Evolutionary conservation across 192 early-diverging fungal species (phyloP), one percentile per base, ranked within the genome.

Genomic region (Coemansia sp.): DNA sequence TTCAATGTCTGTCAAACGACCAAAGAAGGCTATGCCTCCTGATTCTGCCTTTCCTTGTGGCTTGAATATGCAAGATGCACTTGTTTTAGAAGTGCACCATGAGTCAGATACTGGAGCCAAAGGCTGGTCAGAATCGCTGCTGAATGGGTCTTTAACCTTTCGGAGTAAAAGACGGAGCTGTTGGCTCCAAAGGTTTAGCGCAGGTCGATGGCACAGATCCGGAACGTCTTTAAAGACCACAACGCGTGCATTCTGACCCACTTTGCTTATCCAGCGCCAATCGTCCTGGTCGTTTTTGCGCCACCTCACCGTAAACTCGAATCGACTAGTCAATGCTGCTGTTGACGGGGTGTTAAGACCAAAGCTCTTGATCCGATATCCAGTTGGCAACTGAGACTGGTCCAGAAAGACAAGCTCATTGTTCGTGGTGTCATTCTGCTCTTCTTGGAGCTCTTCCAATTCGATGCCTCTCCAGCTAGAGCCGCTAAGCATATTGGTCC

Each of bases 261-360:
- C n/a, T 0, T 56, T 39, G 20, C 74, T 56, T 0, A 61, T 65
- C 79, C 79, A 81, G 6, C 61, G 67, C 79, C 79, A 81, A 2
- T 59, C 54, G 25, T 12, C 50, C 7, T 4, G 38, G 11, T 22
- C 2, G 56, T 39, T 37, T 4, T 19, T 50, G 25, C 64, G 67
- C 79, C 79, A 81, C 50, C 74, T 70, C 42, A 76, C 70, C 0
- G 79, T 81, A 50, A 73, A 81, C 74, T 81, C 79, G 55, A 81
- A 81, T 22, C 16, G 16, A 12, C 38, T 55, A 14, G 41, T 40
- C 48, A 60, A 5, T 41, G 57, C 37, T 8, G 39, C 14, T 17
- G 57, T 41, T 8, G 57, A 59, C n/a, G 57, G 57, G 7, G 39
- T 14, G 38, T 32, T 13, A 41, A 59, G 57, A 32, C 39, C 57